Evolutionary conservation across 2,329 filamentous ascomycete species (phyloP).

Genomic region (Aspergillus ruber): DNA sequence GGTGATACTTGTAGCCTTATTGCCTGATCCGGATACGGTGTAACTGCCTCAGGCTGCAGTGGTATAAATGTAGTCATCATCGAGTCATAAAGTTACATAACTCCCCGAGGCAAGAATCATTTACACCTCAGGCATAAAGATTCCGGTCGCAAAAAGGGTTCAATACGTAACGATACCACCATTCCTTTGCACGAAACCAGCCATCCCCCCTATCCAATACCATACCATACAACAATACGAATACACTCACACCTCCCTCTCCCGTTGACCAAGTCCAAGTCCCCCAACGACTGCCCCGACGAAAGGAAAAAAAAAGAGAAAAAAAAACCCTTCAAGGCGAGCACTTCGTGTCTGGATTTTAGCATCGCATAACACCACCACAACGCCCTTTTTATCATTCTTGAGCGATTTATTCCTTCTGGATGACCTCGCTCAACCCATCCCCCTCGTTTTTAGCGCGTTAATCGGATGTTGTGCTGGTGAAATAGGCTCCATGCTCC

Average conservation of each 20-base stretch:
- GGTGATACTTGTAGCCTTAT: not conserved
- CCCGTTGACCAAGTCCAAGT: conserved; percentile 12
- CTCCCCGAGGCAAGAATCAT: not conserved
- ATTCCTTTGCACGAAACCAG: no score
- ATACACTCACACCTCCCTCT: not conserved
- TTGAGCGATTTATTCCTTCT: conserved; percentile 40
- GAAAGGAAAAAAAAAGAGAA: not conserved
- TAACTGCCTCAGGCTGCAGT: not conserved
- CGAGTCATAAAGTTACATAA: not conserved
- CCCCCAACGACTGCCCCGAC: not conserved
- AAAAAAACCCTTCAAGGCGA: conserved; percentile 26
- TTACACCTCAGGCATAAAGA: conserved; percentile 11
- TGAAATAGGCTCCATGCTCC: conserved; percentile 45
- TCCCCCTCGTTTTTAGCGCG: conserved; percentile 37
- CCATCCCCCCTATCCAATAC: not conserved
- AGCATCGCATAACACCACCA: conserved; percentile 34
- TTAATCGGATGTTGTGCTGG: conserved; percentile 46
- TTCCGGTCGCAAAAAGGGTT: no score
- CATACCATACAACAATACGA: not conserved
- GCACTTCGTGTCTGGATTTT: conserved; percentile 24
- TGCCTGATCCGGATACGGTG: not conserved
- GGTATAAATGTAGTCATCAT: not conserved
- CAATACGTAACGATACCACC: conserved; percentile 7
- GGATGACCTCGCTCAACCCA: conserved; percentile 35
- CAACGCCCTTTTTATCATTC: conserved; percentile 38